Evolutionary conservation across 495 filamentous ascomycete genomes (phyloP).

Genomic region (Penicillium roqueforti): DNA sequence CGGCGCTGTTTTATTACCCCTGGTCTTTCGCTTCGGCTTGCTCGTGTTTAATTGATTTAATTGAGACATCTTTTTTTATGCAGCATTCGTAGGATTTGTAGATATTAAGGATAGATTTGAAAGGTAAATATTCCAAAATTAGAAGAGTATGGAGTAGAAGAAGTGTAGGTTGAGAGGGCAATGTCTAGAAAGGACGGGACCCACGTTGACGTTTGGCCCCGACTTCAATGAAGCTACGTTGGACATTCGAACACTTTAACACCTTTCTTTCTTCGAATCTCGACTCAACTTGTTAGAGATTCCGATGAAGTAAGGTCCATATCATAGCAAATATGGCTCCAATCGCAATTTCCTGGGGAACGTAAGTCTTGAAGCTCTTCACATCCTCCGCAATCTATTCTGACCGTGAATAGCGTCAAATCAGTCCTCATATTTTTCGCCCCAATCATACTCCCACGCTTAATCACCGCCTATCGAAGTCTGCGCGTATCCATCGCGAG

Average conservation of each 20-base stretch:
- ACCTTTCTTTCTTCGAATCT: not conserved
- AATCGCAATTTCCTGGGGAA: conserved; percentile 33
- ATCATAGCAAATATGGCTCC: conserved; percentile 25
- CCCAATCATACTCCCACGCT: conserved; percentile 73
- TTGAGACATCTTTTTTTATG: not conserved
- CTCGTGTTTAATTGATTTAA: not conserved
- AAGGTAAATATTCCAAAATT: too few species aligned
- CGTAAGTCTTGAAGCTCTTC: conserved; percentile 27
- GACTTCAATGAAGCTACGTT: not conserved
- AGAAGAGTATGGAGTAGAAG: not conserved
- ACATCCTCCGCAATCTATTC: conserved; percentile 1
- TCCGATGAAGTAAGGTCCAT: not conserved
- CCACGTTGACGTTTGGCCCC: conserved; percentile 2
- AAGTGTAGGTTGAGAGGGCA: not conserved
- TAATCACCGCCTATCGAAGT: conserved; percentile 65
- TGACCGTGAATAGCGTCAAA: conserved; percentile 54
- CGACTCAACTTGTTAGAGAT: not conserved
- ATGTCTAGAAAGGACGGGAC: not conserved
- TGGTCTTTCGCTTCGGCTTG: not conserved
- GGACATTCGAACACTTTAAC: not conserved
- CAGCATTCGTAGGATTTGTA: not conserved
- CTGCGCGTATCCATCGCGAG: conserved; percentile 52
- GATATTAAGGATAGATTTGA: not conserved
- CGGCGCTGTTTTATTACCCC: conserved; percentile 6
- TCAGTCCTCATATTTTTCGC: conserved; percentile 81